phyloP scores from a whole-genome alignment of 345 rosid genomes.

The Ceriops decandra region DNA sequence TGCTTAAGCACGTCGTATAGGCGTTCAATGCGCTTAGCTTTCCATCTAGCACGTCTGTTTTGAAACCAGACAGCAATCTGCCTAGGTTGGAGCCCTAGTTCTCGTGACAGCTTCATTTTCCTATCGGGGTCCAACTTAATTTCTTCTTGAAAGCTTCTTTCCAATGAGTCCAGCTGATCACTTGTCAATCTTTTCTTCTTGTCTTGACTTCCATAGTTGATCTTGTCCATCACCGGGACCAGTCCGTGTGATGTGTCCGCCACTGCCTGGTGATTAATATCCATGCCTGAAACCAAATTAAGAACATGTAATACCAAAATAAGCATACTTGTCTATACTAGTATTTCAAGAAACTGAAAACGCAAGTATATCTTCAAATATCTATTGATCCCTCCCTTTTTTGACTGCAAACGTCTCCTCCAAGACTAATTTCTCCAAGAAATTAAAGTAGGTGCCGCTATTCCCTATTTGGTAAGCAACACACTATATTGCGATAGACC shows the following conservation, averaged over 20 bases:
- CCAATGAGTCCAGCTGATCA: conserved; percentile 65
- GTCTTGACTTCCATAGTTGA: conserved; percentile 32
- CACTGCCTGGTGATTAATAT: conserved; percentile 42
- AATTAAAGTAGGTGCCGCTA: too few relatives aligned
- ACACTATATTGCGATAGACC: too few relatives aligned
- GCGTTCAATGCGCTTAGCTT: conserved; percentile 74
- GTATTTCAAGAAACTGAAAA: too few relatives aligned
- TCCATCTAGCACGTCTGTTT: conserved; percentile 86
- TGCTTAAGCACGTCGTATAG: conserved; percentile 65
- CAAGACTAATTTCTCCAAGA: too few relatives aligned
- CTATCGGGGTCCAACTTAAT: conserved; percentile 71
- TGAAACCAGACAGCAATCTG: conserved; percentile 96
- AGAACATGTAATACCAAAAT: background rate
- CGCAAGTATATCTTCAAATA: too few relatives aligned
- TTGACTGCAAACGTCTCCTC: too few relatives aligned
- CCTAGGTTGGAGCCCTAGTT: conserved; percentile 80
- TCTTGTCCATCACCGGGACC: conserved; percentile 43
- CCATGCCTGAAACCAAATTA: conserved; percentile 40
- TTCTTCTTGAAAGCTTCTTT: conserved; percentile 83
- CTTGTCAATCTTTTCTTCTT: conserved; percentile 72
- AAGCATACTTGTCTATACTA: background rate
- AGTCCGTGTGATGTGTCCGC: conserved; percentile 32
- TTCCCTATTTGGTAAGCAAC: too few relatives aligned
- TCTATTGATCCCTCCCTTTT: too few relatives aligned
- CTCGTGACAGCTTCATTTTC: conserved; percentile 77